These are phyloP conservation scores for Notholithocarpus densiflorus DNA, from an alignment of 306 rosid genomes.

Conservation along the genomic window DNA sequence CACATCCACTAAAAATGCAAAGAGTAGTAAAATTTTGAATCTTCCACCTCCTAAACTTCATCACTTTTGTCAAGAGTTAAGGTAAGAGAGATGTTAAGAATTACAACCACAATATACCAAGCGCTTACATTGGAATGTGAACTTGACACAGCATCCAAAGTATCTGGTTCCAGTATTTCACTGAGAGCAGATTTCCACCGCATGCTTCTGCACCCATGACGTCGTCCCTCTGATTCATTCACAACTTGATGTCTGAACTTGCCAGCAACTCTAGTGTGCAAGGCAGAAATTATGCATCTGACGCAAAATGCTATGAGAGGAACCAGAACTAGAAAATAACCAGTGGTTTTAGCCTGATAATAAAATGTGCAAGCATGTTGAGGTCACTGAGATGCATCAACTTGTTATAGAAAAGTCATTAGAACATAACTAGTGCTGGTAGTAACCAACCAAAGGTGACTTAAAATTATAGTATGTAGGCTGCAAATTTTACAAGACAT, in stretches of 20 bases:
- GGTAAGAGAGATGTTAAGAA: background rate
- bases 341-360: constrained; percentile 28
- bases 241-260: background rate
- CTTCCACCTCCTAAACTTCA: background rate
- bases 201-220: constrained; percentile 8
- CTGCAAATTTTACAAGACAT: background rate
- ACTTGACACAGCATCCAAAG: constrained; percentile 10
- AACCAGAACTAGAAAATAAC: constrained; percentile 33
- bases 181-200: constrained; percentile 38
- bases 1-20: too few species aligned
- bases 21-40: background rate
- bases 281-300: constrained; percentile 30
- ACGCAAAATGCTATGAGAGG: constrained; percentile 30
- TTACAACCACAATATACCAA: background rate
- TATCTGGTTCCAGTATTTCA: constrained; percentile 26
- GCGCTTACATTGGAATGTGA: constrained; percentile 14
- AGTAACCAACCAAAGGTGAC: background rate
- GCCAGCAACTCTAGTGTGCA: constrained; percentile 19
- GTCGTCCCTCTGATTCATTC: constrained; percentile 11
- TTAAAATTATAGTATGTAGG: background rate
- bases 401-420: background rate
- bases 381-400: background rate
- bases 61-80: background rate
- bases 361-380: constrained; percentile 1
- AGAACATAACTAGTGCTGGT: background rate